A percentile compares a stretch with the other conserved stretches of the same genome.
These are phyloP conservation scores for Termitomyces sp. DNA, from an alignment of 768 basidiomycete genomes.

Conservation along the genomic window DNA sequence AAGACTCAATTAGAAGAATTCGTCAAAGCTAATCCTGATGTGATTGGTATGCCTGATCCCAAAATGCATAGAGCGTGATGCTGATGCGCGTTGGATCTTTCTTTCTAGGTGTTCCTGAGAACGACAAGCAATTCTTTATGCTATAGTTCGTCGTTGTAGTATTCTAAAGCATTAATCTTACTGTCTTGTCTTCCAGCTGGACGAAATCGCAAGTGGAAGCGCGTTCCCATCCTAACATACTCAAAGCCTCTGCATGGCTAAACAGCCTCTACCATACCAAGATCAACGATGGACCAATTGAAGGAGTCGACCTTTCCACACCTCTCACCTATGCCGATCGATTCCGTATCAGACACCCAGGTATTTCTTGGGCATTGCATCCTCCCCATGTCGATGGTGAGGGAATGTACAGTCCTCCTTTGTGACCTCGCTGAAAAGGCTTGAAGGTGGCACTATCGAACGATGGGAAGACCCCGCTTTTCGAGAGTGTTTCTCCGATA, in stretches of 20 bases:
- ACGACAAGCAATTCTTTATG: conserved; percentile 69
- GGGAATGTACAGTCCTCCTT: conserved; percentile 7
- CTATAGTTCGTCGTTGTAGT: conserved; percentile 47
- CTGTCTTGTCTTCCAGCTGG: conserved; percentile 22
- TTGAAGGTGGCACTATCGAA: conserved; percentile 65
- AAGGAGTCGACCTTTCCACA: conserved; percentile 54
- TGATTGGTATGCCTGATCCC: conserved; percentile 35
- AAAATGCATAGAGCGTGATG: background rate
- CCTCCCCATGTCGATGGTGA: conserved; percentile 37
- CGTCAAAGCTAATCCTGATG: conserved; percentile 48
- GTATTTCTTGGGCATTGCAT: conserved; percentile 47
- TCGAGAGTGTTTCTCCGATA: conserved; percentile 54
- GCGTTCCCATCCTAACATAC: conserved; percentile 59
- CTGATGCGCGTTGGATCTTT: background rate
- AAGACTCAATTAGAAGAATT: conserved; percentile 51
- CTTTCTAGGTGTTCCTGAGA: conserved; percentile 41
- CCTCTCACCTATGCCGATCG: conserved; percentile 71
- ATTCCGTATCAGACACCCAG: conserved; percentile 69
- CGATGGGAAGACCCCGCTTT: conserved; percentile 64
- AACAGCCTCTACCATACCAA: conserved; percentile 57
- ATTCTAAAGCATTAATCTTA: background rate
- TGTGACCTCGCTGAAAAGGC: background rate
- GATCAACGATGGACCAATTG: conserved; percentile 23
- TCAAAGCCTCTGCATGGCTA: conserved; percentile 51
- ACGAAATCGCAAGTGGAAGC: conserved; percentile 58